Conservation (phyloP, 169 alveolate genomes). For the Plasmodium gallinaceum region DNA sequence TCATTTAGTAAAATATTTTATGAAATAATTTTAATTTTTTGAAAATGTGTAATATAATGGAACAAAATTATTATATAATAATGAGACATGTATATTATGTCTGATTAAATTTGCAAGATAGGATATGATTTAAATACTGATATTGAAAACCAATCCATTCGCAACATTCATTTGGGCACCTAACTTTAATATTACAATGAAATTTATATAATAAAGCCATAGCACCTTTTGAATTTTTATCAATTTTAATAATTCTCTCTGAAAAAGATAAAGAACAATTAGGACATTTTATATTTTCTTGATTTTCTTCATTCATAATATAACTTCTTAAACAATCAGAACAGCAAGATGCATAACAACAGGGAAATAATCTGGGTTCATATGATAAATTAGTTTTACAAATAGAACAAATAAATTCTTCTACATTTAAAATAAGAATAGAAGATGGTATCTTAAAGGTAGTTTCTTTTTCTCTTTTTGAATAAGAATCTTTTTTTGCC, state of each 20-base stretch:
- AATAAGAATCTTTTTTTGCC: constrained; percentile 83
- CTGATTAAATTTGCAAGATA: constrained; percentile 42
- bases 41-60: too few species aligned
- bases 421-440: constrained; percentile 28
- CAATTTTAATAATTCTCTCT: constrained; percentile 42
- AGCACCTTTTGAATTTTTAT: constrained; percentile 44
- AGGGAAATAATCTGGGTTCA: constrained; percentile 59
- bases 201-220: constrained; percentile 46
- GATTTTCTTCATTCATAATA: constrained; percentile 1
- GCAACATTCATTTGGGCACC: constrained; percentile 32
- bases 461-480: constrained; percentile 70
- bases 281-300: constrained; percentile 32
- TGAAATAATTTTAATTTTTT: too few species aligned
- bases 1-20: too few species aligned
- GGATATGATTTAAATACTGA: constrained; percentile 43
- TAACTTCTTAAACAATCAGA: constrained; percentile 51
- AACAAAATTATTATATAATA: too few species aligned
- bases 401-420: constrained; percentile 61
- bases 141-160: constrained; percentile 57
- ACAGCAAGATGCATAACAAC: constrained; percentile 65
- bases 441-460: constrained; percentile 61
- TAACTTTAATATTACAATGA: constrained; percentile 53
- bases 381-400: constrained; percentile 56
- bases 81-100: background rate
- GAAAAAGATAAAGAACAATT: constrained; percentile 16